Base-by-base conservation (phyloP, 1,284 basidiomycete genomes). In the Vanrija humicola region DNA sequence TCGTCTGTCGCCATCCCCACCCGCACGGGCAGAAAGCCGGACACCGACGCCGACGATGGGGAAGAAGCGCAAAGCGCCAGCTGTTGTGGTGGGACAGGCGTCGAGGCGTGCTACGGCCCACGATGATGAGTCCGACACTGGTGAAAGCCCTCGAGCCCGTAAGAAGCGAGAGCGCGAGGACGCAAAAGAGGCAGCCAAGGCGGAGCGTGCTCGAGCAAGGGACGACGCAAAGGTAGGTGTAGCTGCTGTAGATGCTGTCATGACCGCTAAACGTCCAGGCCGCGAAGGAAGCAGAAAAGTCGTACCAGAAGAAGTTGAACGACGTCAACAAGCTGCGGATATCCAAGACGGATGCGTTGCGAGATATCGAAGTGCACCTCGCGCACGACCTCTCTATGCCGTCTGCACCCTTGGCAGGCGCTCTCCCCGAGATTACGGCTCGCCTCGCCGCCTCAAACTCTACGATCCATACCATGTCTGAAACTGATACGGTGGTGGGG, bases 281-380 rank as follows among this genome's bases (percentile, higher is more conserved):
- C 1, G 64, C 59, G 2, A 72, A 68, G 55, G 67, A 74, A 48
- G 69, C 68, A 5, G 72, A 73, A 28, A 67, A 65, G 57, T 70
- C 68, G 12, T 66, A 64, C 43, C 66, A 71, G 50, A 65, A 64
- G 49, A 72, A 72, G 28, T 65, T 68, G 38, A 70, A 70, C 50
- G 64, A 67, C 44, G 73, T 71, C 21, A 51, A 68, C 12, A 50
- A 76, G 71, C 59, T 77, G 0, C 68, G 72, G 5, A 65, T 59
- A 7, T 69, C 68, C 45, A 75, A 75, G 51, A 63, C 66, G 23
- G 75, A 76, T 14, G 66, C 73, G 0, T 61, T 78, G 38, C 64
- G 67, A 3, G 75, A 78, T 45, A 59, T 78, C 40, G 65, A 70
- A 46, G 48, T 75, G 2, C 72, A 74, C 60, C 56, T 77, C 43